Conservation (phyloP, 2,329 filamentous ascomycete species). For the Cryphonectria nitschkei region DNA sequence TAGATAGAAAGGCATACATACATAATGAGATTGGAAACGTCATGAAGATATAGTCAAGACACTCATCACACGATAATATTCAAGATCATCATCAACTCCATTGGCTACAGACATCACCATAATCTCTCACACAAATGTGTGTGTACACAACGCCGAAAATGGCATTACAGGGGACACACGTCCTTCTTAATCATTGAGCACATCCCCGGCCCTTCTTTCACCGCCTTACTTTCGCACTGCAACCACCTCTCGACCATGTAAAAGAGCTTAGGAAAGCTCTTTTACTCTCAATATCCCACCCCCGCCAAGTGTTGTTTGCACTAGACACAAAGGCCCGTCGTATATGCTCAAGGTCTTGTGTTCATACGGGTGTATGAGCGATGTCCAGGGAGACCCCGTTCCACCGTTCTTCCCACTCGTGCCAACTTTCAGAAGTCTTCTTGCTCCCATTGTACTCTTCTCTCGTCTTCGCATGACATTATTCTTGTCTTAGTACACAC, state of each 20-base stretch:
- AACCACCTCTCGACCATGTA: neutral
- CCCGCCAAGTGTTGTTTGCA: neutral
- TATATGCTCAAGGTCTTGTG: neutral
- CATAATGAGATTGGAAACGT: neutral
- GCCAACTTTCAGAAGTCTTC: slow-evolving; percentile 4
- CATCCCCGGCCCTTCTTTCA: too few species aligned
- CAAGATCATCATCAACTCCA: slow-evolving; percentile 19
- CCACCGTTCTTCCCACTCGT: neutral
- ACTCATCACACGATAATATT: neutral
- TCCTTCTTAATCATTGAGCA: neutral
- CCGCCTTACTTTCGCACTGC: neutral
- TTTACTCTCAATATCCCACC: neutral
- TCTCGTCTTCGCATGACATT: neutral
- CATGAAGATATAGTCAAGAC: too few species aligned
- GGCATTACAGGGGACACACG: slow-evolving; percentile 15
- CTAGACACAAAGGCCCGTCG: slow-evolving; percentile 1
- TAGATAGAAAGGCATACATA: neutral
- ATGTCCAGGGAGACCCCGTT: neutral
- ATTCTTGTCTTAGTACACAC: slow-evolving; percentile 70
- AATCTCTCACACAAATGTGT: slow-evolving; percentile 21
- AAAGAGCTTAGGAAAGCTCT: neutral
- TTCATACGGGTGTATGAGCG: neutral
- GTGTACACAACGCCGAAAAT: slow-evolving; percentile 24
- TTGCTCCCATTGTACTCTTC: neutral
- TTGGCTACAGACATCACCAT: slow-evolving; percentile 20